Evolutionary conservation across 176 grass and related monocot genomes (phyloP), one percentile per base, ranked within the genome.

Genomic region (Ensete ventricosum): DNA sequence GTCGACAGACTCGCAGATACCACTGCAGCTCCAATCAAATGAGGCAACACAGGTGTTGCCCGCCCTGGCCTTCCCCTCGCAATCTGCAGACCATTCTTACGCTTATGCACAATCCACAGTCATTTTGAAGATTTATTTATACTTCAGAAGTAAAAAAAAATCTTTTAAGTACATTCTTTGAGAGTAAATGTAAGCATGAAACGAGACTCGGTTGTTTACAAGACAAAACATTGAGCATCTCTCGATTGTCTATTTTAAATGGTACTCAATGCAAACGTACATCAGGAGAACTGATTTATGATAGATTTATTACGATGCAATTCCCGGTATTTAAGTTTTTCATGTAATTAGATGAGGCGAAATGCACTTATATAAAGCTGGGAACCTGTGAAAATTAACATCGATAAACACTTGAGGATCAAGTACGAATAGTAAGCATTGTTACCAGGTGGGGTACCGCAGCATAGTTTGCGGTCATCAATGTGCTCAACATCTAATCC

Each of bases 21-120:
- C 71, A 1, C 51, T 73, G 71, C 71, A 73, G 11, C 19, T 53
- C 71, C 71, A 73, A 48, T 73, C 71, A 54, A 54, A 54, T 0
- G 69, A 72, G 8, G 69, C 69, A 9, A 53, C 51, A 14, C 71
- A 73, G 11, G 12, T 10, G 23, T 24, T 73, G 17, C 71, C 71
- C 14, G 71, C 71, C 52, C 24, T 9, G 11, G 50, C 22, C 51
- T 25, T 73, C 50, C 51, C 53, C 71, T 73, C 71, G 14, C 50
- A 73, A 26, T 73, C 71, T 73, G 71, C 19, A 22, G 11, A 16
- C 4, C 12, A 14, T 24, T 23, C 0, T 20, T 0, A 57, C 4
- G 54, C 54, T 12, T 57, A 16, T 57, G 54, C 54, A 57, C 14
- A 14, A 57, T 16, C 10, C 2, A 11, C 11, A 17, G 11, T 11